These are phyloP conservation scores for Eucalyptus microcorys DNA, from an alignment of 345 rosid species.

Conservation along the genomic window DNA sequence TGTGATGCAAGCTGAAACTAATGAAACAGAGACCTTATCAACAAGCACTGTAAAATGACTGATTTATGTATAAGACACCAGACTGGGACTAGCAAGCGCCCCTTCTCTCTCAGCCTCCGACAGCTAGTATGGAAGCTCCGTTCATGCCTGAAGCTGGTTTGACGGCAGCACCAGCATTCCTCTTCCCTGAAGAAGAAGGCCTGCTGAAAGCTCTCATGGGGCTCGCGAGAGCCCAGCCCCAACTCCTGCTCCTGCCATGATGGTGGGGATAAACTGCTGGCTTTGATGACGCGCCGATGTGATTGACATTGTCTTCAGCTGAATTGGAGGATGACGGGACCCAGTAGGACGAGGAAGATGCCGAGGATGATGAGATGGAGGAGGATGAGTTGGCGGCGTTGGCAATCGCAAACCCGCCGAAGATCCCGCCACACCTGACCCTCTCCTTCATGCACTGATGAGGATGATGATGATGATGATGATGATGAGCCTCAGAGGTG, in stretches of 20 bases:
- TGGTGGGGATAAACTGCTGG: neutral
- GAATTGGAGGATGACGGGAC: neutral
- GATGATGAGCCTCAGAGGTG: neutral
- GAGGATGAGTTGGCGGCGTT: neutral
- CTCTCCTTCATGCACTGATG: conserved; percentile 38
- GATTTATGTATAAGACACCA: neutral
- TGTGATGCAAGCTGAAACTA: neutral
- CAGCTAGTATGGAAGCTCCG: conserved; percentile 6
- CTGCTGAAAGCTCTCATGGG: conserved; percentile 83
- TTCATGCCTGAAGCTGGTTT: conserved; percentile 1
- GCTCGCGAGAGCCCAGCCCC: conserved; percentile 94
- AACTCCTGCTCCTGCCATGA: conserved; percentile 15
- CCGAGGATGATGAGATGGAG: conserved; percentile 32
- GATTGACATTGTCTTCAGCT: neutral
- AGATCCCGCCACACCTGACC: conserved; percentile 87
- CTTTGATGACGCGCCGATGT: neutral
- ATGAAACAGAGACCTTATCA: neutral
- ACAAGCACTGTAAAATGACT: neutral
- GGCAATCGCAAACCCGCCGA: conserved; percentile 67
- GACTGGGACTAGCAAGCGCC: neutral
- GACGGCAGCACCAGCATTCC: neutral
- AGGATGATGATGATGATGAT: neutral
- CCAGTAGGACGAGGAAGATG: conserved; percentile 62
- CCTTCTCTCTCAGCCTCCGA: neutral
- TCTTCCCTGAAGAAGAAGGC: conserved; percentile 14